A percentile compares a stretch with the other conserved stretches of the same genome.
These are phyloP conservation scores for Penicillium coprophilum DNA, from an alignment of 495 filamentous ascomycete genomes.

Conservation along the genomic window DNA sequence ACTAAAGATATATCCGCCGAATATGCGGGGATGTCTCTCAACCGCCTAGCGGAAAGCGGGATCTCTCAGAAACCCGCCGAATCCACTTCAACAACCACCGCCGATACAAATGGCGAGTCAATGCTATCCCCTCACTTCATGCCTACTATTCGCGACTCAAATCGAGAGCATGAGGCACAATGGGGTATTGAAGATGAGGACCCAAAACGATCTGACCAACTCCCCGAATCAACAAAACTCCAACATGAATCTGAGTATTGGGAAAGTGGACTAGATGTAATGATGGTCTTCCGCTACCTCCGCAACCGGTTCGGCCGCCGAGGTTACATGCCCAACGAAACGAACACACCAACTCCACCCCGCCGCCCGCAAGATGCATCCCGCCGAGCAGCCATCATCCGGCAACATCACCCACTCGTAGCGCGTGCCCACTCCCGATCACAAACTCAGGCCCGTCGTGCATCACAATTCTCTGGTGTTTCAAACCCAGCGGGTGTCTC, in stretches of 20 bases:
- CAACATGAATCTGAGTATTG: slow-evolving; percentile 69
- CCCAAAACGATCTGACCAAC: slow-evolving; percentile 25
- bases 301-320: slow-evolving; percentile 65
- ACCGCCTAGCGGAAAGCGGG: slow-evolving; percentile 31
- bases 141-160: slow-evolving; percentile 45
- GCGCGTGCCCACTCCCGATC: slow-evolving; percentile 52
- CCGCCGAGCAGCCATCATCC: slow-evolving; percentile 76
- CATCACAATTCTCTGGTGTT: slow-evolving; percentile 47
- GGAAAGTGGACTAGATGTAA: slow-evolving; percentile 82
- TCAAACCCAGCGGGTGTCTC: slow-evolving; percentile 45
- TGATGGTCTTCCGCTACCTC: slow-evolving; percentile 85
- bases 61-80: slow-evolving; percentile 15
- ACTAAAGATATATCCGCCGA: slow-evolving; percentile 42
- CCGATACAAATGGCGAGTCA: slow-evolving; percentile 28
- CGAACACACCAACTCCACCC: slow-evolving; percentile 32
- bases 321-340: slow-evolving; percentile 38
- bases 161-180: slow-evolving; percentile 53
- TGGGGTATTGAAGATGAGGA: slow-evolving; percentile 70
- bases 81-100: slow-evolving; percentile 19
- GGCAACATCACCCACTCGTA: slow-evolving; percentile 82
- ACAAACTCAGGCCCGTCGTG: slow-evolving; percentile 52
- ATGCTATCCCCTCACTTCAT: slow-evolving; percentile 44
- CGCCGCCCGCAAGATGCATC: slow-evolving; percentile 60
- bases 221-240: slow-evolving; percentile 34
- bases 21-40: slow-evolving; percentile 55